Evolutionary conservation across 164 flowering plant genomes (phyloP), one percentile per base, ranked within the genome.

Genomic region (Sextonia rubra): DNA sequence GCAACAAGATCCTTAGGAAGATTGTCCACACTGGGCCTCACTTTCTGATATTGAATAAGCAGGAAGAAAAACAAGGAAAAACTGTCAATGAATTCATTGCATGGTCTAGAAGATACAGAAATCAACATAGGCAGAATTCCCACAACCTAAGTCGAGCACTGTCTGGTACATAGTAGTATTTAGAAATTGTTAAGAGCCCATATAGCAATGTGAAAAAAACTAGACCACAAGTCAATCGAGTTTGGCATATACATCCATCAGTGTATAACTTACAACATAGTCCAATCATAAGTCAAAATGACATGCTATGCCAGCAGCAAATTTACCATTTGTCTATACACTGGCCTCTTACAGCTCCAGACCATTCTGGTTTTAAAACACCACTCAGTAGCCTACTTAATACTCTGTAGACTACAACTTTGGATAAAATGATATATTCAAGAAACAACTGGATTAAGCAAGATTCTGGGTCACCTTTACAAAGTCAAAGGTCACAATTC

Each of bases 11-110:
- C 87, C 49, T 73, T 27, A 0, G 92, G 91, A 55, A 90, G 47
- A 69, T 78, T 63, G 44, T 86, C 88, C 63, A 81, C 18, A 47
- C 82, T 78, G 2, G 94, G 97, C 81, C 97, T 81, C 64, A 12
- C 49, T 14, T 82, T 85, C 94, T 90, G 87, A 29, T 69, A 76
- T 5, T 3, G n/a, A 66, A 69, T 23, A 72, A 72, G 58, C 17
- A 52, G 20, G n/a, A 3, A 7, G 58, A 17, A 52, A 18, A 49
- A 3, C 1, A 49, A 15, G 2, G 12, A 18, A 52, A 14, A 3
- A 52, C 58, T 52, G 58, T 3, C 58, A 17, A 15, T 52, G 14
- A 52, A 52, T 52, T 52, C 3, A 52, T 52, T 52, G n/a, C 58
- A 52, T 20, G n/a, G 7, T 52, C 20, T 20, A 52, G 8, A 37